Conservation (phyloP, 805 yeast genomes). For the Candida boidinii region DNA sequence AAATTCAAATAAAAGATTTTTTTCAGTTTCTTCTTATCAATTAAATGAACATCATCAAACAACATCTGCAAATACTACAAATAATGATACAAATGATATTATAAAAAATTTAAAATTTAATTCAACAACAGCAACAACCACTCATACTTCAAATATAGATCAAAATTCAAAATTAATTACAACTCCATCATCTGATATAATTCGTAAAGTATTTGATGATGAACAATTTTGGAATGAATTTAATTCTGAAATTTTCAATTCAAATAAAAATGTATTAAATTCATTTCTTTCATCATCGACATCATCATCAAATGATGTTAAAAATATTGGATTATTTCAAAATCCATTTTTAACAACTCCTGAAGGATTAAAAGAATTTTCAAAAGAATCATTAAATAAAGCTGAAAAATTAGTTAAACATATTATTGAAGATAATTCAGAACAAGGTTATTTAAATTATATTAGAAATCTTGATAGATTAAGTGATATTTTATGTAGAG, state of each 20-base stretch:
- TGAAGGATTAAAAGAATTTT: conserved; percentile 59
- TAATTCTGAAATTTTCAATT: too few relatives aligned
- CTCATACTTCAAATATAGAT: too few relatives aligned
- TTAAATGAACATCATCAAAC: too few relatives aligned
- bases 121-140: too few relatives aligned
- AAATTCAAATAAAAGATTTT: too few relatives aligned
- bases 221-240: conserved; percentile 46
- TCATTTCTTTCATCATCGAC: conserved; percentile 8
- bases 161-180: too few relatives aligned
- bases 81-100: too few relatives aligned
- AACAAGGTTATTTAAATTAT: conserved; percentile 37
- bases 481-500: conserved; percentile 84
- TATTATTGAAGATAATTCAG: conserved; percentile 41
- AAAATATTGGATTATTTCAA: conserved; percentile 57
- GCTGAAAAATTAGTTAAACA: conserved; percentile 56
- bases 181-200: too few relatives aligned
- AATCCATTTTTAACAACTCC: conserved; percentile 67
- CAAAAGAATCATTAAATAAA: conserved; percentile 49
- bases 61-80: too few relatives aligned
- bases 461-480: conserved; percentile 70
- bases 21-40: too few relatives aligned
- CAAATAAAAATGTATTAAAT: too few relatives aligned
- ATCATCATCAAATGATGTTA: conserved; percentile 12
- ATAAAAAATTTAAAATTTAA: too few relatives aligned
- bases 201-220: conserved; percentile 53